Base-by-base conservation (phyloP, 345 rosid genomes). In the Rhizophora apiculata region DNA sequence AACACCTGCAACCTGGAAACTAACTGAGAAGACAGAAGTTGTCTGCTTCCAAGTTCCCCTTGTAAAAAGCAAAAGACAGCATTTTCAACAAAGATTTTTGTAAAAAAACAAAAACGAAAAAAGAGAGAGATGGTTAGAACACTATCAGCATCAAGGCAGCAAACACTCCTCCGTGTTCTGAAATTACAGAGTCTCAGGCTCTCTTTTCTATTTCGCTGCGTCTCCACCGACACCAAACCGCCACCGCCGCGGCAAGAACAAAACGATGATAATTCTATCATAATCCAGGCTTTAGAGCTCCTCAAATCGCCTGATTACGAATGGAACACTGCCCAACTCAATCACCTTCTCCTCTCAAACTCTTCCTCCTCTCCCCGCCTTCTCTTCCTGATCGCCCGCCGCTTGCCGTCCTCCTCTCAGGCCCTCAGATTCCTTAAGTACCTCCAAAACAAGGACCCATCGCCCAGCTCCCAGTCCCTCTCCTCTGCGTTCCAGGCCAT, bases 401-500 rank as follows among this genome's bases (percentile, higher is more conserved):
- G 82, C 49, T 79, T 94, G 3, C 66, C 80, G n/a, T 84, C 89
- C 48, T 73, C 84, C 68, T 65, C 78, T n/a, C 65, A 72, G 6
- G 96, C 97, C 30, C 69, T 89, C 74, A 57, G 78, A 3, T 94
- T 94, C 81, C 84, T 88, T 66, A 59, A 73, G 1, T 87, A 68
- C 80, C 65, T 91, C 54, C 76, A 60, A 36, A 27, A 74, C 68
- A 71, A 82, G 30, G 70, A 88, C 62, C 63, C 70, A 22, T 53
- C 75, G 22, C 74, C 60, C 62, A 67, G 72, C 68, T 63, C 74
- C 29, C 68, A 22, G 1, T 76, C 36, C 13, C 82, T 88, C 67
- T 85, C 96, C 6, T 71, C 68, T 6, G n/a, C 83, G 1, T 86
- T 87, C 52, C 89, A 87, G 56, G 88, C 91, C 30, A 69, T 85